phyloP scores from a whole-genome alignment of 2,329 filamentous ascomycete species.

The Fusarium lyarnte region DNA sequence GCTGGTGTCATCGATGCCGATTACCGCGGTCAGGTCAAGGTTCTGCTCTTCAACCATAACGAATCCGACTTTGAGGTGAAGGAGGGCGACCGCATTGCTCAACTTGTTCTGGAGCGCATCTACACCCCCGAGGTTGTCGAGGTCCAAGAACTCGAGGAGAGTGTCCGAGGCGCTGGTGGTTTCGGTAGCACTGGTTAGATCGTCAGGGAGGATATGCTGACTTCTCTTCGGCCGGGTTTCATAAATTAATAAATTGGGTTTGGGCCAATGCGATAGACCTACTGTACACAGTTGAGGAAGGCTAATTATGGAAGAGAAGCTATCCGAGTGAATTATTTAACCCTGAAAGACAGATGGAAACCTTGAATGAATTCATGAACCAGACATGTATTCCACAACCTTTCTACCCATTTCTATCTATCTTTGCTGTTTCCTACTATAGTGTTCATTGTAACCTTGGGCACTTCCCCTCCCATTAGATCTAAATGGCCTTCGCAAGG shows the following conservation, averaged over 20 bases:
- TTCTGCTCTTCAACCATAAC: conserved; percentile 92
- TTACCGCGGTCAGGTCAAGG: conserved; percentile 93
- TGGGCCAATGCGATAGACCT: background rate
- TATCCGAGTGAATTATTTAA: background rate
- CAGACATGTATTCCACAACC: background rate
- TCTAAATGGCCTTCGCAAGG: conserved; percentile 62
- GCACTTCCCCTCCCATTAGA: background rate
- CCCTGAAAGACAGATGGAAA: background rate
- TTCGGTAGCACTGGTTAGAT: conserved; percentile 83
- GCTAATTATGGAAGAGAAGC: background rate
- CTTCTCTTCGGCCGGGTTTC: background rate
- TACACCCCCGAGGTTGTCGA: conserved; percentile 93
- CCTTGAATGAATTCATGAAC: background rate
- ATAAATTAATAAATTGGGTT: conserved; percentile 26
- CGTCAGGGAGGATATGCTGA: background rate
- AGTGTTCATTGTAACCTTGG: background rate
- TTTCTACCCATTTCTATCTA: conserved; percentile 32
- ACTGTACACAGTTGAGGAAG: background rate
- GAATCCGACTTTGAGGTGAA: conserved; percentile 84
- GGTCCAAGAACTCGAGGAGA: conserved; percentile 88
- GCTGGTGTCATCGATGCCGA: conserved; percentile 98
- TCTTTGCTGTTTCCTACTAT: conserved; percentile 17
- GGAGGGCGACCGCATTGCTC: conserved; percentile 89
- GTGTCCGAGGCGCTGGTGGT: conserved; percentile 87
- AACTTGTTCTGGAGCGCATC: conserved; percentile 93